These are phyloP conservation scores for Sodiomyces alkalinus DNA, from an alignment of 2,329 filamentous ascomycete genomes.

Conservation along the genomic window DNA sequence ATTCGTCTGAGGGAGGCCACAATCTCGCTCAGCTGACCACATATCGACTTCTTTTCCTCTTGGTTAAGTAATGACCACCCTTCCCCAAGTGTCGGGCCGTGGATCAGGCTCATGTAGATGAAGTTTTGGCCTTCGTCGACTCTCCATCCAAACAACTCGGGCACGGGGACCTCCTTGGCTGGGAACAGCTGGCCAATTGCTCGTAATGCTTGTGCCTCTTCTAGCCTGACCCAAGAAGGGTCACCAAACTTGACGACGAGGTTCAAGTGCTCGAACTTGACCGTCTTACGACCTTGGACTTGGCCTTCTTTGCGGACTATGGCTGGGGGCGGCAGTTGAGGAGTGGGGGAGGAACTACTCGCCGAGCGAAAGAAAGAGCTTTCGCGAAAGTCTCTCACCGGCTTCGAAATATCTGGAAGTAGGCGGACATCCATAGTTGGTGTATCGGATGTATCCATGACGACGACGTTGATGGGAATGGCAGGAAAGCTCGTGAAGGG, in stretches of 20 bases:
- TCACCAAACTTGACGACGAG: conserved; percentile 1
- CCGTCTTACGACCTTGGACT: not conserved
- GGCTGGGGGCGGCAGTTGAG: not conserved
- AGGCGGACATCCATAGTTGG: not conserved
- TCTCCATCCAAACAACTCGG: conserved; percentile 20
- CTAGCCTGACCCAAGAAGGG: not conserved
- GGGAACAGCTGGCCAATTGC: not conserved
- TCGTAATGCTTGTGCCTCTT: not conserved
- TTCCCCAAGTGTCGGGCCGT: conserved; percentile 10
- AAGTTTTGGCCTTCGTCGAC: conserved; percentile 6
- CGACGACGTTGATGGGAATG: not conserved
- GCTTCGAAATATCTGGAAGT: not conserved
- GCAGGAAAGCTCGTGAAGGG: not conserved
- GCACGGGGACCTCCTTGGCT: conserved; percentile 7
- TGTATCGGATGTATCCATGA: not conserved
- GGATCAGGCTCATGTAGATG: conserved; percentile 12
- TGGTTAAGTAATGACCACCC: conserved; percentile 9
- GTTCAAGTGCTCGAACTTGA: conserved; percentile 1
- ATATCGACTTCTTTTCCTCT: conserved; percentile 10
- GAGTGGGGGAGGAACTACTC: not conserved
- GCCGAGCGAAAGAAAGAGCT: not conserved
- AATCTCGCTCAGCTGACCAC: conserved; percentile 8
- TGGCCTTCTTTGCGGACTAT: not conserved
- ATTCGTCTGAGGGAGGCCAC: conserved; percentile 3
- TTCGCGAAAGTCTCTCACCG: not conserved